Base-by-base conservation (phyloP, 371 early-diverging fungal genomes). In the Thermomucor indicae-seudaticae region DNA sequence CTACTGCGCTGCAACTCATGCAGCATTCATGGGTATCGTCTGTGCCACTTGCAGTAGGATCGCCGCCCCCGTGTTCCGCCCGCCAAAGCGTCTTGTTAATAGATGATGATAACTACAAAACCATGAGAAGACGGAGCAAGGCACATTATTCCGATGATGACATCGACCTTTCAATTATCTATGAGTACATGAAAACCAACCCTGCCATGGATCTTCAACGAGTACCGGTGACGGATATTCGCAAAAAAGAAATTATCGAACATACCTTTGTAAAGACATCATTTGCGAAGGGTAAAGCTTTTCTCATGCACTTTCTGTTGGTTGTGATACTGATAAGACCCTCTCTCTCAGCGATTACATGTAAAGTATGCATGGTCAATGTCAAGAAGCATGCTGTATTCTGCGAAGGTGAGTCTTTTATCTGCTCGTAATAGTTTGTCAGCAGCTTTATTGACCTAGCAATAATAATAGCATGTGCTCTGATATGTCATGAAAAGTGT, bases 1-100 rank as follows among this genome's bases (percentile, higher is more conserved):
- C 86, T 0, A 79, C 84, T 0, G 90, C 91, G 0, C 48, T 58
- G 5, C 68, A 77, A 38, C 68, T 92, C 30, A 66, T 84, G 45
- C 56, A 62, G 25, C 90, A 91, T 56, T 51, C 54, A 14, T 92
- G 91, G 92, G 16, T 37, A 22, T 19, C 25, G n/a, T 25, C 31
- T n/a, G 38, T 35, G 11, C 44, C 25, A 25, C 19, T 44, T 25
- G 11, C 43, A 12, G 32, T 31, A 14, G 16, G 31, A 29, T 28
- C 47, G 23, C 32, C 32, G 35, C 32, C 32, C 7, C 32, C 32
- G 32, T 32, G n/a, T n/a, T n/a, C n/a, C n/a, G n/a, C n/a, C n/a
- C n/a, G n/a, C n/a, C n/a, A n/a, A n/a, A n/a, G n/a, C n/a, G n/a
- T n/a, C n/a, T n/a, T n/a, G n/a, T n/a, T n/a, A n/a, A n/a, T n/a